Evolutionary conservation across 768 basidiomycete genomes (phyloP).

Genomic region (Phanerodontia chrysosporium): DNA sequence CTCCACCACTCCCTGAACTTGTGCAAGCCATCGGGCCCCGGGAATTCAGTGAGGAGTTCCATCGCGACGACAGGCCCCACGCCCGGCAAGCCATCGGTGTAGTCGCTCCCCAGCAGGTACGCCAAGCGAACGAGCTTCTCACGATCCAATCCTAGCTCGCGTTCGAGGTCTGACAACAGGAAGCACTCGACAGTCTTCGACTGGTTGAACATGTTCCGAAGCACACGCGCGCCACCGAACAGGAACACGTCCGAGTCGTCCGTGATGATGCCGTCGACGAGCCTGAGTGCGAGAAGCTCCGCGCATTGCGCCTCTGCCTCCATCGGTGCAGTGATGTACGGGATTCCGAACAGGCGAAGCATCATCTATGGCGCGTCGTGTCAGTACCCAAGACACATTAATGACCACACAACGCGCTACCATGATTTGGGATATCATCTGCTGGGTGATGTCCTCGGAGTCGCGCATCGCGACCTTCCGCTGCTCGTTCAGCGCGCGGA

Average conservation of each 20-base stretch:
- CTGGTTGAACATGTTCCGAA: conserved; percentile 99
- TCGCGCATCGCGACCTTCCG: conserved; percentile 88
- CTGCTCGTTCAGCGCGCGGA: conserved; percentile 74
- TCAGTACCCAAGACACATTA: neutral
- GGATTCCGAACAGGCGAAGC: conserved; percentile 92
- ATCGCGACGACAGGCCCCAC: conserved; percentile 95
- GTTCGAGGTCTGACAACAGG: conserved; percentile 72
- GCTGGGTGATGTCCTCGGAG: conserved; percentile 91
- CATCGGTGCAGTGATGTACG: conserved; percentile 98
- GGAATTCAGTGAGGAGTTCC: conserved; percentile 92
- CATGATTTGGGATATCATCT: conserved; percentile 87
- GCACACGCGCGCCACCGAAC: conserved; percentile 92
- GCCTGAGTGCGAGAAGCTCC: conserved; percentile 73
- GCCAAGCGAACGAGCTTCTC: conserved; percentile 86
- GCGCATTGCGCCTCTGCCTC: conserved; percentile 99
- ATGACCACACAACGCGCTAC: conserved; percentile 21
- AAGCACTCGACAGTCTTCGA: conserved; percentile 98
- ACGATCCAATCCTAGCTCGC: conserved; percentile 84
- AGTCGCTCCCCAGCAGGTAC: conserved; percentile 94
- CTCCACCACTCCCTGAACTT: conserved; percentile 94
- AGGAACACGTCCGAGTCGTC: conserved; percentile 99
- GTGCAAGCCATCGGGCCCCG: conserved; percentile 77
- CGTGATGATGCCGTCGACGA: conserved; percentile 97
- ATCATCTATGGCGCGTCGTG: conserved; percentile 52
- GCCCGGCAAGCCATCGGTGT: conserved; percentile 87